Conservation (phyloP, 2,329 filamentous ascomycete genomes). For the Stemphylium lycopersici region DNA sequence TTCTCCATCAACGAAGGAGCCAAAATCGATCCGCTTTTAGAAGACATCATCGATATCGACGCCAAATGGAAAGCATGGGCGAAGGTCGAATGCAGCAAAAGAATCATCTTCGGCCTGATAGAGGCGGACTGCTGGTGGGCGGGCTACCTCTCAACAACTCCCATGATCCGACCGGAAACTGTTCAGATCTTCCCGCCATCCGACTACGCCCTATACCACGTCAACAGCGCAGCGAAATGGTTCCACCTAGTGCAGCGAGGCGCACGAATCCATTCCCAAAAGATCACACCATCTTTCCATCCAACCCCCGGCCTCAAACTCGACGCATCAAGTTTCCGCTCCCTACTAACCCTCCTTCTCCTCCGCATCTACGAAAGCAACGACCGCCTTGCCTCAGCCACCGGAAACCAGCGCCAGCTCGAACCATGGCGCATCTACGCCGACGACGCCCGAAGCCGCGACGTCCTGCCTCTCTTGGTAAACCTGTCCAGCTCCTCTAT, state of each 20-base stretch:
- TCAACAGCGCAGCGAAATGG: constrained; percentile 46
- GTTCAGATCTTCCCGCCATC: constrained; percentile 56
- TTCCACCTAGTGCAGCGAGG: constrained; percentile 40
- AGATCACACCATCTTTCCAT: constrained; percentile 43
- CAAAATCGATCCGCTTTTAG: constrained; percentile 49
- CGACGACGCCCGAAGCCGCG: constrained; percentile 55
- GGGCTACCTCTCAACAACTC: constrained; percentile 55
- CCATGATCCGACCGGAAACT: constrained; percentile 54
- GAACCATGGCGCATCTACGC: constrained; percentile 53
- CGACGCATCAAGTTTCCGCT: constrained; percentile 38
- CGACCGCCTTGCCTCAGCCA: constrained; percentile 38
- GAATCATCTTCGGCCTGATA: constrained; percentile 55
- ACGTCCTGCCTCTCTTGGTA: constrained; percentile 45
- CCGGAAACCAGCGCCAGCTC: constrained; percentile 35
- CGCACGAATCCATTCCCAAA: constrained; percentile 35
- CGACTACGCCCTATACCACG: constrained; percentile 54
- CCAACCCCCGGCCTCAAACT: constrained; percentile 42
- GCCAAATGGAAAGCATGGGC: constrained; percentile 60
- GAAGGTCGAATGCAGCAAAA: constrained; percentile 59
- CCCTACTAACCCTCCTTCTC: constrained; percentile 40
- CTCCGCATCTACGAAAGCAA: constrained; percentile 45
- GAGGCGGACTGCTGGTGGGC: constrained; percentile 58
- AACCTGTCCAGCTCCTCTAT: constrained; percentile 51
- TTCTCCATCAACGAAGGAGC: constrained; percentile 55
- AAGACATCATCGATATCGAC: constrained; percentile 53